Conservation (phyloP, 23 red algal genomes). For the Gracilaria caudata region DNA sequence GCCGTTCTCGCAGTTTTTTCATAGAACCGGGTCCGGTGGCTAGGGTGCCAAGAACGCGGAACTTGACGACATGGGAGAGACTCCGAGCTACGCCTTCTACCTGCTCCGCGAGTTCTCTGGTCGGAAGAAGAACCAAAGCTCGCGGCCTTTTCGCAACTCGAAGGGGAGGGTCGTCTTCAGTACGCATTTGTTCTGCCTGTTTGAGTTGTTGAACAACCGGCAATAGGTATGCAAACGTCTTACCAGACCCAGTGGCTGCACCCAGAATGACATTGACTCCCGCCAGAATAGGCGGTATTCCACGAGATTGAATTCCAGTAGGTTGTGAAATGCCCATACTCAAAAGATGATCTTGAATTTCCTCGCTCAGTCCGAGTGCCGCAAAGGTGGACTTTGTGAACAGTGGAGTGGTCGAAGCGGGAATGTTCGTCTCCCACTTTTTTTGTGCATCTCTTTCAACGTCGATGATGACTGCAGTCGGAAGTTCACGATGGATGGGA, state of each 20-base stretch:
- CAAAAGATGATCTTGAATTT: constrained; percentile 26
- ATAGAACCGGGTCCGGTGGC: constrained; percentile 29
- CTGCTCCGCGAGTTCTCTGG: constrained; percentile 93
- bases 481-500: background rate
- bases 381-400: constrained; percentile 48
- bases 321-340: constrained; percentile 50
- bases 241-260: constrained; percentile 94
- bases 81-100: constrained; percentile 71
- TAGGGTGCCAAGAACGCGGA: constrained; percentile 56
- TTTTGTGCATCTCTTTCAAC: background rate
- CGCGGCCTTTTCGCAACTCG: constrained; percentile 66
- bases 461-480: background rate
- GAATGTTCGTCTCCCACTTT: constrained; percentile 6
- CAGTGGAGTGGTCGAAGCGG: constrained; percentile 22
- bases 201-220: constrained; percentile 81
- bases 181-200: constrained; percentile 3
- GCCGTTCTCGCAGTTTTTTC: constrained; percentile 35
- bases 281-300: constrained; percentile 61
- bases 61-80: constrained; percentile 77
- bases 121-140: constrained; percentile 90
- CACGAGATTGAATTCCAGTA: constrained; percentile 77
- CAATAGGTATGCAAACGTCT: constrained; percentile 92
- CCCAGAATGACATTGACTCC: constrained; percentile 78
- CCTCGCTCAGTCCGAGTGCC: constrained; percentile 52
- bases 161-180: constrained; percentile 26